Evolutionary conservation across 805 yeast species (phyloP), one percentile per base, ranked within the genome.

Genomic region (Ogataea methanolica): DNA sequence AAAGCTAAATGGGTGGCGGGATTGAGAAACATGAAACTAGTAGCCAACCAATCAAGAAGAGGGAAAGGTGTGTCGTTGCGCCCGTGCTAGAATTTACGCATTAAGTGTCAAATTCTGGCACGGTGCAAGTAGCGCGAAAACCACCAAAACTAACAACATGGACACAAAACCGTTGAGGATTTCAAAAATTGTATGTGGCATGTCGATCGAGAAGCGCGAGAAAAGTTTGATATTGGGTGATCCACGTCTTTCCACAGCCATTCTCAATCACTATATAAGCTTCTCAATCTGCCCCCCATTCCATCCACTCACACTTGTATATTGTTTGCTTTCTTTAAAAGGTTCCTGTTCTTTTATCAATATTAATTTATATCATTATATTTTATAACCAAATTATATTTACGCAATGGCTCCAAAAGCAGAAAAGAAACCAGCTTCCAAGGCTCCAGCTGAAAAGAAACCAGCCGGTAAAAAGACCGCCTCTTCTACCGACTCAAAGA

Each of bases 401-500:
- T 46, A 45, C 51, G 77, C 55, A 74, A 82, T 82, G 86, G 85
- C 85, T 61, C 83, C 85, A 72, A 75, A 74, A 63, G 78, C 79
- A 60, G 78, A 74, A 63, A 74, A 74, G 74, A 76, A 76, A 65
- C 79, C 79, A 62, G 98, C 97, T 71, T 91, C 97, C 67, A 91
- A 91, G 78, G 96, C 96, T 59, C 96, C 97, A 69, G 95, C 96
- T 73, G 95, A 87, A 75, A 88, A 89, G 85, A 89, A 88, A 78
- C 88, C 88, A 69, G 80, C 96, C 68, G 88, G 88, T 67, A 86
- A 85, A 81, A 90, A 88, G 80, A 88, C 95, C 69, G 80, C 96
- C 55, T 74, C 95, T 58, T 76, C 88, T 56, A 68, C 86, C 59
- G 91, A 82, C 66, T 73, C 83, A 70, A 90, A 89, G 83, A 91